These are phyloP conservation scores for Euphorbia tirucalli DNA, from an alignment of 345 rosid genomes.

Conservation along the genomic window DNA sequence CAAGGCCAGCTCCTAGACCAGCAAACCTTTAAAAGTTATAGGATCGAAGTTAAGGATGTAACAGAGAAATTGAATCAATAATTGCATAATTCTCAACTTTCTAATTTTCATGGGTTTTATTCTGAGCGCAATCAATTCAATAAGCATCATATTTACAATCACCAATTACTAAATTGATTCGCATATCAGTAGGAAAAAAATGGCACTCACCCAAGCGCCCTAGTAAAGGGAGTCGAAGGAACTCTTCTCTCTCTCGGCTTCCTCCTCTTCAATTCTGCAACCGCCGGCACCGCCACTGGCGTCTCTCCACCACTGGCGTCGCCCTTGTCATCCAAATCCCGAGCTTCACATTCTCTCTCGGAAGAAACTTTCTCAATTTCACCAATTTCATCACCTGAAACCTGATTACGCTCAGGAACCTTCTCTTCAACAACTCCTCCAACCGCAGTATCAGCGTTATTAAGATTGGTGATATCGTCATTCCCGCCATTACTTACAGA, in stretches of 20 bases:
- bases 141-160: no score
- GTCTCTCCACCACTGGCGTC: no score
- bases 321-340: constrained; percentile 21
- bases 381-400: constrained; percentile 6
- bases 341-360: constrained; percentile 23
- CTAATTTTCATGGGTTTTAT: no score
- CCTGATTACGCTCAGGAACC: no score
- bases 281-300: constrained; percentile 22
- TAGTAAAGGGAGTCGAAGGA: constrained; percentile 84
- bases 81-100: neutral
- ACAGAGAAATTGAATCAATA: neutral
- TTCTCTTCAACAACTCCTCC: neutral
- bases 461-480: neutral
- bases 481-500: neutral
- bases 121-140: no score
- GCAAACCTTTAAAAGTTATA: constrained; percentile 77
- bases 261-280: constrained; percentile 50
- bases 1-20: constrained; percentile 96
- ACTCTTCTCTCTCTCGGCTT: constrained; percentile 83
- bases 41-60: constrained; percentile 23
- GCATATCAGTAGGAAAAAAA: neutral
- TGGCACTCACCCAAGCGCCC: constrained; percentile 84
- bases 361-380: constrained; percentile 3
- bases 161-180: no score
- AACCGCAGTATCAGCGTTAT: neutral